These are phyloP conservation scores for Aspergillus novoparasiticus DNA, from an alignment of 2,329 filamentous ascomycete genomes.

Conservation along the genomic window DNA sequence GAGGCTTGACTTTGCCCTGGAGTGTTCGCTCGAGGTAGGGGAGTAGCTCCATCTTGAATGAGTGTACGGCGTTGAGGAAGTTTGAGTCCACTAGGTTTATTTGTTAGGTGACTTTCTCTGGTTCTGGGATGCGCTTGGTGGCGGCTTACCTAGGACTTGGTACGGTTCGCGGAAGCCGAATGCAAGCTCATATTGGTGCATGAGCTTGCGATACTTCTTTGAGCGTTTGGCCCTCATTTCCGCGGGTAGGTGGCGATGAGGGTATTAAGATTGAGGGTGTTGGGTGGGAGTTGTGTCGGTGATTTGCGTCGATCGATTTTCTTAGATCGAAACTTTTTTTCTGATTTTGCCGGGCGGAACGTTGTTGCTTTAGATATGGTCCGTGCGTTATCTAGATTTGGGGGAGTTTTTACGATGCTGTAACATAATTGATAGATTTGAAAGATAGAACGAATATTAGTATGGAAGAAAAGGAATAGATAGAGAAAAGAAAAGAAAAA, in stretches of 20 bases:
- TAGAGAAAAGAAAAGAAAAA: neutral
- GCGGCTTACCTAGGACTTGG: slow-evolving; percentile 71
- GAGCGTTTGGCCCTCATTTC: slow-evolving; percentile 69
- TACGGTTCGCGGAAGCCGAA: slow-evolving; percentile 94
- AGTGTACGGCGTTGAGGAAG: slow-evolving; percentile 77
- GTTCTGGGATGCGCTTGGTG: neutral
- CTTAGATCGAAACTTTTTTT: slow-evolving; percentile 19
- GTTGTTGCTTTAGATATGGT: slow-evolving; percentile 24
- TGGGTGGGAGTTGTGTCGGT: slow-evolving; percentile 13
- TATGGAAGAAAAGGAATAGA: neutral
- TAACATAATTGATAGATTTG: neutral
- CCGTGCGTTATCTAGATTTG: slow-evolving; percentile 22
- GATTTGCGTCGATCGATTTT: slow-evolving; percentile 28
- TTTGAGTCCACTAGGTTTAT: slow-evolving; percentile 71
- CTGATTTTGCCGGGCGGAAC: slow-evolving; percentile 40
- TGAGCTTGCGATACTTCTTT: slow-evolving; percentile 84
- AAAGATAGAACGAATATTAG: neutral
- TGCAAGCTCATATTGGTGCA: slow-evolving; percentile 84
- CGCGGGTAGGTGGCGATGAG: slow-evolving; percentile 27
- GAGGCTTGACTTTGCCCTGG: slow-evolving; percentile 81
- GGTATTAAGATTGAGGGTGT: slow-evolving; percentile 8
- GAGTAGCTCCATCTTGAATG: slow-evolving; percentile 87
- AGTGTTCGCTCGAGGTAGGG: slow-evolving; percentile 77
- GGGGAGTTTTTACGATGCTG: neutral
- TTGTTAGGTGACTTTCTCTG: slow-evolving; percentile 4